Evolutionary conservation across 345 rosid species (phyloP).

Genomic region (Lepidium aucheri): DNA sequence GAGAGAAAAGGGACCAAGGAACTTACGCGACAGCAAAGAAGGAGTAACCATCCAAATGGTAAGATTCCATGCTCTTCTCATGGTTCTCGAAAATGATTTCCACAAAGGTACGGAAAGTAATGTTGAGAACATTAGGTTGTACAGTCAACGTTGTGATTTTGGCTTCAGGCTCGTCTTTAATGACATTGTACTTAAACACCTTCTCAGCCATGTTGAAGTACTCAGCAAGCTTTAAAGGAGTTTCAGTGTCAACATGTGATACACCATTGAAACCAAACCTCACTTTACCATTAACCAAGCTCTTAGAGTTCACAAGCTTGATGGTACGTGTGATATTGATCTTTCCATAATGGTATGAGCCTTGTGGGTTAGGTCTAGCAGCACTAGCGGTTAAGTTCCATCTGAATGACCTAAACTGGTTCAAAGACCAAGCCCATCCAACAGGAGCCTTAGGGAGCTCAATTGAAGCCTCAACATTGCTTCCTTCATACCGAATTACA

Average conservation of each 20-base stretch:
- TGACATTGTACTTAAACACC: conserved; percentile 48
- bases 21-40: conserved; percentile 78
- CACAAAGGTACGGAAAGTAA: conserved; percentile 57
- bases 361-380: conserved; percentile 71
- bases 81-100: conserved; percentile 74
- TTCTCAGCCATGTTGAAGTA: conserved; percentile 35
- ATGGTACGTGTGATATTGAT: conserved; percentile 58
- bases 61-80: conserved; percentile 56
- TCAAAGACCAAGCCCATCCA: conserved; percentile 66
- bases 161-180: conserved; percentile 33
- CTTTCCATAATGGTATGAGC: conserved; percentile 59
- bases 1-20: background rate
- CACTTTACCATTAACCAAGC: conserved; percentile 32
- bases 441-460: conserved; percentile 40
- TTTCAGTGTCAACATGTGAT: conserved; percentile 40
- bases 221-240: conserved; percentile 61
- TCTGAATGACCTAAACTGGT: conserved; percentile 56
- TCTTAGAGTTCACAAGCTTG: conserved; percentile 38
- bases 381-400: conserved; percentile 69
- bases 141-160: conserved; percentile 7
- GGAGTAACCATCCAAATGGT: conserved; percentile 56
- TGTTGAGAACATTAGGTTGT: conserved; percentile 43
- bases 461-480: conserved; percentile 36
- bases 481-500: conserved; percentile 35
- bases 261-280: conserved; percentile 54